These are phyloP conservation scores for Mycena metata DNA, from an alignment of 768 basidiomycete genomes.

Conservation along the genomic window DNA sequence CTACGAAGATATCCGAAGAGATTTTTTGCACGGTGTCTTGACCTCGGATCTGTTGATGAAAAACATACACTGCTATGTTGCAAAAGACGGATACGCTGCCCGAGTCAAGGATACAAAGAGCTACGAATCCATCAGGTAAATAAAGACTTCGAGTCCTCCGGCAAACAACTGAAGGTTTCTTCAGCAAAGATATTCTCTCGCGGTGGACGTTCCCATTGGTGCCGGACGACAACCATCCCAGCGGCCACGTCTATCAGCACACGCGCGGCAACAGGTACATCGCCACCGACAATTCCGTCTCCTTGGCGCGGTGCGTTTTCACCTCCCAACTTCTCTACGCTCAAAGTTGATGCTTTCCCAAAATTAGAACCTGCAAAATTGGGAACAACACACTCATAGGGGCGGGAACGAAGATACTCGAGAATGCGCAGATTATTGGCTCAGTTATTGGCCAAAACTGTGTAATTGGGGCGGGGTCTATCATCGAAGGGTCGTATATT, in stretches of 20 bases:
- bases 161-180: conserved; percentile 14
- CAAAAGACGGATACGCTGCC: conserved; percentile 91
- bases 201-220: conserved; percentile 97
- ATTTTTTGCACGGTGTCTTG: conserved; percentile 95
- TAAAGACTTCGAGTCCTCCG: not conserved
- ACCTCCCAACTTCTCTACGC: conserved; percentile 6
- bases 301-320: conserved; percentile 80
- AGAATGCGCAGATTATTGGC: conserved; percentile 73
- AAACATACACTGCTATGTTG: conserved; percentile 92
- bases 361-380: conserved; percentile 81
- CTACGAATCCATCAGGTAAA: conserved; percentile 89
- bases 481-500: conserved; percentile 83
- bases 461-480: conserved; percentile 76
- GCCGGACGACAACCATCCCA: conserved; percentile 93
- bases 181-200: conserved; percentile 91
- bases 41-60: conserved; percentile 96
- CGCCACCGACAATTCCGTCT: conserved; percentile 80
- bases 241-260: conserved; percentile 86
- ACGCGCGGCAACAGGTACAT: conserved; percentile 92
- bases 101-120: conserved; percentile 94
- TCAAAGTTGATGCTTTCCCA: conserved; percentile 1
- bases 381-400: conserved; percentile 90
- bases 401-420: conserved; percentile 75
- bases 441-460: conserved; percentile 88
- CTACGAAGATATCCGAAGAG: conserved; percentile 90